Evolutionary conservation across 371 early-diverging fungal genomes (phyloP), one percentile per base, ranked within the genome.

Genomic region (Saksenaea oblongispora): DNA sequence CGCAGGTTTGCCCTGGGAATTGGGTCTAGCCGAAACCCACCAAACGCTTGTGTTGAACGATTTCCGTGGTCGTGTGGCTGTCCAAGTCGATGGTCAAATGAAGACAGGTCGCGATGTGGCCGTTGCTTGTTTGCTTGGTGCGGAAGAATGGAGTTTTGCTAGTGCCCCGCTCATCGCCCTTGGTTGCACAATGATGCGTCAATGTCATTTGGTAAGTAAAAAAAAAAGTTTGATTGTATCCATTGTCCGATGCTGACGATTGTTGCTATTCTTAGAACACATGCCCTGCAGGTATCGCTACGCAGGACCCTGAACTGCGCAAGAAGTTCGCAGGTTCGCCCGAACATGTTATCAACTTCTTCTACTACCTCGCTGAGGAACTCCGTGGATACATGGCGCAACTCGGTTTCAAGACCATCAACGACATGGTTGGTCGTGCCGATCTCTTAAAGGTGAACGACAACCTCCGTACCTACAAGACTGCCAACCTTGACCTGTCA

Each of bases 81-180:
- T 98, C 56, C 98, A 98, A 79, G 96, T 96, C 2, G 98, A 98
- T 78, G 98, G 98, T 41, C 97, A 97, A 79, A 90, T 98, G 76
- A 95, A 94, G 80, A 98, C 97, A 10, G 98, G 95, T 37, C 91
- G 94, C 54, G 98, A 98, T 80, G 94, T 97, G 24, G 95, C 94
- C 10, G 85, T 97, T 69, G 95, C 97, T 8, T 94, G 95, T 78
- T 82, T 98, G 74, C 86, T 98, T 26, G 98, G 98, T 68, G 98
- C 97, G 58, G 97, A 98, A 76, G 98, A 98, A 84, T 97, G 95
- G 91, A 97, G 98, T 28, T 98, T 98, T 70, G 97, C 97, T 54
- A 98, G 97, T 4, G 92, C 96, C 4, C 98, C 98, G 36, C 83
- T 98, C 66, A 96, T 98, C 69, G 95, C 96, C n/a, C 86, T 97